Percentiles rank a stretch among this genome's conserved stretches.
Conservation (phyloP, 2,329 filamentous ascomycete genomes). For the Claviceps sp. region DNA sequence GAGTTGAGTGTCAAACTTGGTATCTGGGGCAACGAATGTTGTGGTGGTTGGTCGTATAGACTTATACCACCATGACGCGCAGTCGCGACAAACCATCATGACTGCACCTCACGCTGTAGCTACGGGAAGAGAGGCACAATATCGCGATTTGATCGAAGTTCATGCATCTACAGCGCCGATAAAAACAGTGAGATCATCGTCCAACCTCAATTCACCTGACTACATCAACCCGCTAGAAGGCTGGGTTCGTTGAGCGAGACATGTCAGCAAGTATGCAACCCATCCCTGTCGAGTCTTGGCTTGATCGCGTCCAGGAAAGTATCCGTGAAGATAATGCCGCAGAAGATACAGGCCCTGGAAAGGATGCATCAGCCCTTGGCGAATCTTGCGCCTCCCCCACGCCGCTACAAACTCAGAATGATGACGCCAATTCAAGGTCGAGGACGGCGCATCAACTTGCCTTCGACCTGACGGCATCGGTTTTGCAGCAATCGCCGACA, state of each 20-base stretch:
- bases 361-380: neutral
- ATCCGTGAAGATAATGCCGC: neutral
- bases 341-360: neutral
- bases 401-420: neutral
- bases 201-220: too few relatives aligned
- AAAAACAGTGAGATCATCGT: neutral
- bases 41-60: neutral
- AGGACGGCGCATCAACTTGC: neutral
- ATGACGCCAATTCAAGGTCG: neutral
- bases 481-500: neutral
- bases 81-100: neutral
- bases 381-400: neutral
- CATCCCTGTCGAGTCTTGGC: neutral
- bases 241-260: too few relatives aligned
- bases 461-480: neutral
- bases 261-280: neutral
- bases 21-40: neutral
- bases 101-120: neutral
- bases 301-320: neutral
- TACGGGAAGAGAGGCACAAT: neutral
- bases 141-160: neutral
- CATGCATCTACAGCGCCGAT: neutral
- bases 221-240: too few relatives aligned
- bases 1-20: neutral
- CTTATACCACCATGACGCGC: neutral